Conservation (phyloP, 345 rosid genomes). For the Populus simonii region DNA sequence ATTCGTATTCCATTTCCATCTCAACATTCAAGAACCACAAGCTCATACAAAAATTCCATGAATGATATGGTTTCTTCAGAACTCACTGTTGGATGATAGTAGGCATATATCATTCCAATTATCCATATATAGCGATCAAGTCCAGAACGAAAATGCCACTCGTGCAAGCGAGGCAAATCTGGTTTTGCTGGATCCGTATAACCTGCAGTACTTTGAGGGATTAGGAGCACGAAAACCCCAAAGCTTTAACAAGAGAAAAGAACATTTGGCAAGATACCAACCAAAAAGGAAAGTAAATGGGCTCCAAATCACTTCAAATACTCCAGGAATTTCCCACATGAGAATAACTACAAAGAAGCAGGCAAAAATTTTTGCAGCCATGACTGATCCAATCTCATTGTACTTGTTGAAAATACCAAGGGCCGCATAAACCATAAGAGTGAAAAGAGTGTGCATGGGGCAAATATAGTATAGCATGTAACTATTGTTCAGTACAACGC, state of each 20-base stretch:
- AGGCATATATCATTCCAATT: slow-evolving; percentile 95
- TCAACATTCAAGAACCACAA: slow-evolving; percentile 15
- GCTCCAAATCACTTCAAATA: slow-evolving; percentile 89
- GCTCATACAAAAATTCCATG: neutral
- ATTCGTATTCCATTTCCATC: neutral
- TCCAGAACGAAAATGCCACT: slow-evolving; percentile 99
- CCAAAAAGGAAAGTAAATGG: slow-evolving; percentile 85
- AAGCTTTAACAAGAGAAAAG: slow-evolving; percentile 10
- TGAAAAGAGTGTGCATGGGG: slow-evolving; percentile 98
- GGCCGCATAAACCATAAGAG: slow-evolving; percentile 96
- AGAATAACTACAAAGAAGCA: slow-evolving; percentile 85
- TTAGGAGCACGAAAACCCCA: neutral
- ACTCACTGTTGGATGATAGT: slow-evolving; percentile 97
- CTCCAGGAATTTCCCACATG: slow-evolving; percentile 94
- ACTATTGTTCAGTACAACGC: slow-evolving; percentile 81
- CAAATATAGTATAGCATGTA: slow-evolving; percentile 94
- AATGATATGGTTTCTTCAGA: slow-evolving; percentile 8
- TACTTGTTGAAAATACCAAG: slow-evolving; percentile 88
- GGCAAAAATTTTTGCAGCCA: slow-evolving; percentile 63
- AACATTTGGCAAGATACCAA: slow-evolving; percentile 35
- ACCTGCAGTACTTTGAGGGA: slow-evolving; percentile 51
- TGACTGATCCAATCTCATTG: slow-evolving; percentile 77
- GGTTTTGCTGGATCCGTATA: slow-evolving; percentile 91
- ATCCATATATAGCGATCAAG: slow-evolving; percentile 99
- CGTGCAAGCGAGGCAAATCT: slow-evolving; percentile 64